Evolutionary conservation across 2,329 filamentous ascomycete genomes (phyloP).

Genomic region (Ophiostoma novo-ulmi): DNA sequence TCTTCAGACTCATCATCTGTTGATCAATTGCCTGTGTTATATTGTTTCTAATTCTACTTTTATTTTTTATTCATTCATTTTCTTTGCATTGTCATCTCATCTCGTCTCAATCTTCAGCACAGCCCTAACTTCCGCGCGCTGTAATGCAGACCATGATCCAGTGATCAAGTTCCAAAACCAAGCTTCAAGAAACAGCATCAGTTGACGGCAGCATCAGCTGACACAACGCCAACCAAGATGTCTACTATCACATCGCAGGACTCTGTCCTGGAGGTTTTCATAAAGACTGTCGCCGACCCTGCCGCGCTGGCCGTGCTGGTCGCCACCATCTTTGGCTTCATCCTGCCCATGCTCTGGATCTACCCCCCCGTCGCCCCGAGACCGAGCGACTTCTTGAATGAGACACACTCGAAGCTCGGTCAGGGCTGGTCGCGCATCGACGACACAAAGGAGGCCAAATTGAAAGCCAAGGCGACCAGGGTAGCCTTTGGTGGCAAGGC

Average conservation of each 20-base stretch:
- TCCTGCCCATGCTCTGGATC: constrained; percentile 50
- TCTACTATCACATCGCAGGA: background rate
- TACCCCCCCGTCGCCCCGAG: constrained; percentile 52
- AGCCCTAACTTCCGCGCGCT: background rate
- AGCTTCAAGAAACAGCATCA: background rate
- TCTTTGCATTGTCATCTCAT: background rate
- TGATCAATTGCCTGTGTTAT: background rate
- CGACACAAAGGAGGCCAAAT: constrained; percentile 29
- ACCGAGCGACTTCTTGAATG: constrained; percentile 48
- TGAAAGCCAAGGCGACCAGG: background rate
- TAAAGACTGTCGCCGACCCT: constrained; percentile 14
- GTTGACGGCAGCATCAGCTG: background rate
- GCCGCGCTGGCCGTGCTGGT: constrained; percentile 36
- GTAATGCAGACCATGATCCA: background rate
- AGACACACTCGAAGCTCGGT: constrained; percentile 51
- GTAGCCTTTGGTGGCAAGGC: background rate
- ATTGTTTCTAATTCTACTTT: background rate
- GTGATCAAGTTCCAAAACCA: background rate
- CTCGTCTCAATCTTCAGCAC: background rate
- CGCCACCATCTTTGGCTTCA: constrained; percentile 46
- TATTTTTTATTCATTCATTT: background rate
- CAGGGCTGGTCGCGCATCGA: constrained; percentile 38
- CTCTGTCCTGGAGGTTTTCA: background rate
- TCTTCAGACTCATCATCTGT: background rate
- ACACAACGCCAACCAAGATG: background rate